phyloP scores from a whole-genome alignment of 305 asterid species.

The Fraxinus floribunda region DNA sequence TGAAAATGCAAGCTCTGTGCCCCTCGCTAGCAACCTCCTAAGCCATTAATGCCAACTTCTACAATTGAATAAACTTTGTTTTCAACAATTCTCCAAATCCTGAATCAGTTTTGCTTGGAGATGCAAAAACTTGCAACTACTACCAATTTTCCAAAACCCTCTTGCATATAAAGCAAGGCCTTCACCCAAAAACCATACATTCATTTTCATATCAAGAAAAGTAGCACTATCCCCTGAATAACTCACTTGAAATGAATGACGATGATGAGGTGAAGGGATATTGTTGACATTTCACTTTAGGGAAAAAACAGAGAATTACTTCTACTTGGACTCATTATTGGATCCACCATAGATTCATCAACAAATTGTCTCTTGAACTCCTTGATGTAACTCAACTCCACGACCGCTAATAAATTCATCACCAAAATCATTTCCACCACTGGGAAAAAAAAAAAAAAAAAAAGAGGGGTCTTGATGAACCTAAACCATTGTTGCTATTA shows the following conservation, averaged over 20 bases:
- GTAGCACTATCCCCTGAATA: slow-evolving; percentile 69
- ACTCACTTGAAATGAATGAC: too few species aligned
- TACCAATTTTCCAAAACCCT: slow-evolving; percentile 81
- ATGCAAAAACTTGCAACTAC: slow-evolving; percentile 67
- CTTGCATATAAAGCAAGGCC: slow-evolving; percentile 82
- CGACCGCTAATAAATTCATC: slow-evolving; percentile 33
- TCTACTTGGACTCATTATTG: slow-evolving; percentile 72
- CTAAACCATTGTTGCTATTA: slow-evolving; percentile 23
- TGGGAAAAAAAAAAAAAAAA: too few species aligned
- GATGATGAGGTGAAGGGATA: slow-evolving; percentile 29
- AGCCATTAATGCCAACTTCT: slow-evolving; percentile 38
- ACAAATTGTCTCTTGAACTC: slow-evolving; percentile 43
- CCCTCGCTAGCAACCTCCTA: slow-evolving; percentile 42
- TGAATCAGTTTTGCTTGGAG: slow-evolving; percentile 43
- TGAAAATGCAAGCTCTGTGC: too few species aligned
- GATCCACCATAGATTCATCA: slow-evolving; percentile 54
- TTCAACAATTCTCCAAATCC: slow-evolving; percentile 64
- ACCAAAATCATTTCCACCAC: slow-evolving; percentile 20
- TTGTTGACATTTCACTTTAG: slow-evolving; percentile 51
- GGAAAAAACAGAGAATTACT: slow-evolving; percentile 55
- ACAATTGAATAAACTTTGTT: slow-evolving; percentile 65
- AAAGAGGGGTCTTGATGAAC: slow-evolving; percentile 30
- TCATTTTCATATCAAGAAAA: too few species aligned
- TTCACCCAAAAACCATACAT: too few species aligned
- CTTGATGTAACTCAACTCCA: slow-evolving; percentile 21